Evolutionary conservation across 768 basidiomycete genomes (phyloP).

Genomic region (Tubosaeta brunneosetosa): DNA sequence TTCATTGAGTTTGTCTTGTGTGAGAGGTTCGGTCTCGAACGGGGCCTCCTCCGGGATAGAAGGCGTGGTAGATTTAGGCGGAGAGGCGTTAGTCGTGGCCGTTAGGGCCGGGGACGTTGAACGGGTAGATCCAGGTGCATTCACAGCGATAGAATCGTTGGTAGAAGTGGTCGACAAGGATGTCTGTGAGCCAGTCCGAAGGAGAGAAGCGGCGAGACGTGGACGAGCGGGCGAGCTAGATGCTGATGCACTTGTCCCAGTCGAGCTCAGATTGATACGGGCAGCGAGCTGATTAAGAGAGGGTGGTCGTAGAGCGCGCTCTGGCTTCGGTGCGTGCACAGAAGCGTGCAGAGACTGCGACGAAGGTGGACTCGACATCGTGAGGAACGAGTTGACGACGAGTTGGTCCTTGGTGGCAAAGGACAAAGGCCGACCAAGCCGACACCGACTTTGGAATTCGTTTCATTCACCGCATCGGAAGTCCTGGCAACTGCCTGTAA

Average conservation of each 20-base stretch:
- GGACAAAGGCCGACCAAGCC: slow-evolving; percentile 7
- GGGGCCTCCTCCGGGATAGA: slow-evolving; percentile 35
- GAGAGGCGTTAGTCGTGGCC: slow-evolving; percentile 39
- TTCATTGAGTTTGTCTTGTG: slow-evolving; percentile 61
- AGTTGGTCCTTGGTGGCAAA: slow-evolving; percentile 7
- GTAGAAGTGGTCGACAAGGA: slow-evolving; percentile 47
- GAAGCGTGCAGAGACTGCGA: slow-evolving; percentile 28
- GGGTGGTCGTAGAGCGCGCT: slow-evolving; percentile 47
- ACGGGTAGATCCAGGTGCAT: slow-evolving; percentile 55
- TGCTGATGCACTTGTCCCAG: slow-evolving; percentile 19
- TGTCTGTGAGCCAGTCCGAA: slow-evolving; percentile 57
- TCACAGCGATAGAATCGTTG: slow-evolving; percentile 63
- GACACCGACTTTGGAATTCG: neutral
- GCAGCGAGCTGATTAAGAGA: slow-evolving; percentile 82
- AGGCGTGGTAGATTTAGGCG: slow-evolving; percentile 38
- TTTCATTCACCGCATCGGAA: too few relatives aligned
- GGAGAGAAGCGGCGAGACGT: slow-evolving; percentile 66
- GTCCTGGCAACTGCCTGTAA: too few relatives aligned
- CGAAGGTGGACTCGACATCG: slow-evolving; percentile 31
- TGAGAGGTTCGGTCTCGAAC: slow-evolving; percentile 44
- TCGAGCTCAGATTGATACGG: slow-evolving; percentile 52
- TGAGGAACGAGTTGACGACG: slow-evolving; percentile 11
- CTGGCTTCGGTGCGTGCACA: slow-evolving; percentile 36
- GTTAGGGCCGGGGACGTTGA: slow-evolving; percentile 60
- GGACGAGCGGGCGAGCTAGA: slow-evolving; percentile 44